Evolutionary conservation across 2,329 filamentous ascomycete species (phyloP), one percentile per base, ranked within the genome.

Genomic region (Byssothecium circinans): DNA sequence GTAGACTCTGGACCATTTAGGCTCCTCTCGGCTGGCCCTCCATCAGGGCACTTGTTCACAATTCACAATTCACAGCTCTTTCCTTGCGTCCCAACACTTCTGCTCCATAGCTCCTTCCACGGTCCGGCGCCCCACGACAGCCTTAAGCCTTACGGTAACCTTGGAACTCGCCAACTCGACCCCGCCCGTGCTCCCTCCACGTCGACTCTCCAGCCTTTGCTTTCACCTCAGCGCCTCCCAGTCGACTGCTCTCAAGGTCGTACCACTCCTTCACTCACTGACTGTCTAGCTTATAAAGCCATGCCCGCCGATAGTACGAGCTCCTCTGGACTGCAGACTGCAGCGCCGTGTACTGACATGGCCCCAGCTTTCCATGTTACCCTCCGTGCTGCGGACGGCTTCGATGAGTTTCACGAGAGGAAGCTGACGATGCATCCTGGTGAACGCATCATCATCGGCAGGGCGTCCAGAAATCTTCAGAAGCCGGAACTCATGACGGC

Each of bases 401-500:
- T 74, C 58, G 77, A 80, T 57, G 52, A 56, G 42, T 58, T 64
- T 45, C 41, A 51, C 34, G 53, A 58, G 17, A 69, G 71, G 41
- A 58, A 58, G 38, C 59, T 74, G 42, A 53, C 61, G 37, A 50
- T 72, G 30, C 37, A 43, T 2, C 49, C 67, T 7, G 55, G 54
- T 35, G 30, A 58, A 8, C 56, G 53, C 8, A 55, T 74, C 23
- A 57, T 57, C 18, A 68, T 78, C 53, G 75, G 75, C 27, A 74
- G 75, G 19, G 67, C 75, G 1, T 78, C 75, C 10, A 69, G 61
- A 43, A 72, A 68, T 44, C 52, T 61, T 5, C 37, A 56, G 56
- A 74, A 74, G 60, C 60, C 63, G 53, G 77, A 70, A 33, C 69
- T 74, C 33, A 62, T 68, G 43, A 64, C 75, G 57, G 63, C 70